phyloP scores from a whole-genome alignment of 2,329 filamentous ascomycete genomes.

The Coniochaeta hoffmannii region DNA sequence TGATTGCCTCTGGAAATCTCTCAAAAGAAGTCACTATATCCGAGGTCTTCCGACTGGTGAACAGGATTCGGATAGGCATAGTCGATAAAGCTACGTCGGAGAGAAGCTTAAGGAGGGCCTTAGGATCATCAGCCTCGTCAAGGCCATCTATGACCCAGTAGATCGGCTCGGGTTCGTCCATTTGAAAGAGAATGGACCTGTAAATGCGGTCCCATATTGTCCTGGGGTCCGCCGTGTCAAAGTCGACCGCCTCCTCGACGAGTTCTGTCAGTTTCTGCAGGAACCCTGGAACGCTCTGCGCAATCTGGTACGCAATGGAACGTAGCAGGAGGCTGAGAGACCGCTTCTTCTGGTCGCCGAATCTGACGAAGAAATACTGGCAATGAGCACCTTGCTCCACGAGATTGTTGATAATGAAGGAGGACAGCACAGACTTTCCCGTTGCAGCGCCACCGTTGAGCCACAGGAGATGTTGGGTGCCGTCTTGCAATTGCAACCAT shows the following conservation, averaged over 20 bases:
- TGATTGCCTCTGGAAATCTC: slow-evolving; percentile 6
- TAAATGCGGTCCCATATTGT: slow-evolving; percentile 4
- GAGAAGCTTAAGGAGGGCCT: slow-evolving; percentile 19
- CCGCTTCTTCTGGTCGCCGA: slow-evolving; percentile 7
- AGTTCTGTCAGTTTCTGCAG: neutral
- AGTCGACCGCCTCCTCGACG: neutral
- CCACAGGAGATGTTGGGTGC: slow-evolving; percentile 5
- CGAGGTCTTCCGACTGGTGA: slow-evolving; percentile 20
- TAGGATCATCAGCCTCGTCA: slow-evolving; percentile 25
- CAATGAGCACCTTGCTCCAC: slow-evolving; percentile 2
- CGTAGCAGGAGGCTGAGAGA: slow-evolving; percentile 9
- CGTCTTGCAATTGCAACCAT: neutral
- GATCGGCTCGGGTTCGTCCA: slow-evolving; percentile 15
- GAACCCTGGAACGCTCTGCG: no score
- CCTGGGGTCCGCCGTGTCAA: neutral
- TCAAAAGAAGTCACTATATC: slow-evolving; percentile 13
- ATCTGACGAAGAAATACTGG: slow-evolving; percentile 10
- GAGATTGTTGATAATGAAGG: slow-evolving; percentile 8
- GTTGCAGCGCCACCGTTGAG: slow-evolving; percentile 4
- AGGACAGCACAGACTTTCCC: slow-evolving; percentile 10
- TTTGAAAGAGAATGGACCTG: neutral
- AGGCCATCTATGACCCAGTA: slow-evolving; percentile 32
- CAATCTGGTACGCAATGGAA: slow-evolving; percentile 10
- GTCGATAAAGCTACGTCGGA: slow-evolving; percentile 12
- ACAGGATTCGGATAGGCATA: slow-evolving; percentile 20